Conservation (phyloP, 371 early-diverging fungal genomes). For the Rhizoclosmatium hyalinum region DNA sequence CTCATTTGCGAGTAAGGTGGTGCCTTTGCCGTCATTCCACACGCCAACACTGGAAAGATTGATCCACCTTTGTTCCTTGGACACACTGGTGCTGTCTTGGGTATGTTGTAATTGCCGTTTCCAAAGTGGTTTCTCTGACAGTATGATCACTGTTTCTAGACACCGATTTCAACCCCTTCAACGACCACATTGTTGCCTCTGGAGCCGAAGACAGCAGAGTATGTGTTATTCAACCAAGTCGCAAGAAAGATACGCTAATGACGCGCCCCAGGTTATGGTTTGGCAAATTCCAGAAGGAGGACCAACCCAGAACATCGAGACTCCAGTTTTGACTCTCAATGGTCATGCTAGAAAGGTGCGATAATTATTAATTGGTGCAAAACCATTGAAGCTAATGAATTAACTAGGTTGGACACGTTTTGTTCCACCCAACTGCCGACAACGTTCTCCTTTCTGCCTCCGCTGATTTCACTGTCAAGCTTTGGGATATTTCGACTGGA, state of each 20-base stretch:
- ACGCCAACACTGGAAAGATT: slow-evolving; percentile 82
- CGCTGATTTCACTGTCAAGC: slow-evolving; percentile 75
- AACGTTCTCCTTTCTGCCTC: slow-evolving; percentile 90
- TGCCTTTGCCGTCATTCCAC: slow-evolving; percentile 93
- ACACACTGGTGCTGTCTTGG: slow-evolving; percentile 86
- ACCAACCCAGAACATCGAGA: slow-evolving; percentile 61
- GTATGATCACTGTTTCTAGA: slow-evolving; percentile 54
- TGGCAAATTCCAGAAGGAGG: slow-evolving; percentile 90
- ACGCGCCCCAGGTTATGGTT: slow-evolving; percentile 76
- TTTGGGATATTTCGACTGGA: slow-evolving; percentile 97
- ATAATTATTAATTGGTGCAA: background rate
- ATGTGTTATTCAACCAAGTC: background rate
- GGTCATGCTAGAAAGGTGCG: slow-evolving; percentile 56
- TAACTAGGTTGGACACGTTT: slow-evolving; percentile 89
- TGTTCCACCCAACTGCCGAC: slow-evolving; percentile 95
- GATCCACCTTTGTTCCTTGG: slow-evolving; percentile 89
- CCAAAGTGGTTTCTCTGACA: slow-evolving; percentile 1
- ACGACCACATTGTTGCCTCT: slow-evolving; percentile 78
- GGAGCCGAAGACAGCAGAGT: slow-evolving; percentile 92
- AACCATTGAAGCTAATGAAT: background rate
- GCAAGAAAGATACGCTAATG: background rate
- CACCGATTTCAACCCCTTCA: slow-evolving; percentile 97
- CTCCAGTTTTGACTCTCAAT: slow-evolving; percentile 64
- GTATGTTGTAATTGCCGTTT: slow-evolving; percentile 14
- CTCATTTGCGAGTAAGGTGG: slow-evolving; percentile 65